Evolutionary conservation across 2,329 filamentous ascomycete genomes (phyloP), one percentile per base, ranked within the genome.

Genomic region (Cercospora beticola): DNA sequence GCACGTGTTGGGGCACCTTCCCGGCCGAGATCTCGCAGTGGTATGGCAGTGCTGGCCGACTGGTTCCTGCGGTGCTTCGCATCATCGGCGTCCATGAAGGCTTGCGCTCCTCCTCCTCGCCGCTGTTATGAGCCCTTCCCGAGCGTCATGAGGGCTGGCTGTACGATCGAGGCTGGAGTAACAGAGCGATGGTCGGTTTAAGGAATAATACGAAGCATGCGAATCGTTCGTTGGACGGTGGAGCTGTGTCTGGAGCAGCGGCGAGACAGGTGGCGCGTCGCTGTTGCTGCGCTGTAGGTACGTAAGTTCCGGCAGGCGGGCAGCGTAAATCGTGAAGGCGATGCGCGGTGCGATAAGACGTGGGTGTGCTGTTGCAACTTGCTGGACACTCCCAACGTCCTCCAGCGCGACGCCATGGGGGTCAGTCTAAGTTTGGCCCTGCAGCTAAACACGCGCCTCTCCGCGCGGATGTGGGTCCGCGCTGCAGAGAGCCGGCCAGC

Each of bases 31-130:
- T 83, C 87, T 79, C 89, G 89, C 68, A 94, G 83, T 68, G 90
- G 91, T 81, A 95, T 94, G 70, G 90, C 89, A 62, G 70, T 71
- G 68, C 84, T 82, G 67, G 81, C 80, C 30, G 85, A 82, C 70
- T 81, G 80, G 72, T 82, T 81, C 70, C 82, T 80, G 68, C 83
- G 80, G 74, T 83, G 81, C 31, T 30, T 33, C 14, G 49, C 49
- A 57, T 64, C 62, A 40, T 56, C 30, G 62, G 30, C 30, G 33
- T 58, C 62, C 62, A 64, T 64, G 62, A 52, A 62, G 54, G 54
- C 54, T 43, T 58, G 54, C 54, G 54, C 54, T 58, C 54, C 54
- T 58, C 54, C 54, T 54, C 49, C 49, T 58, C 12, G 26, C 23
- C 14, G 54, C 12, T 23, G 10, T 52, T 31, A 58, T 5, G 54